Evolutionary conservation across 2,329 filamentous ascomycete genomes (phyloP).

Genomic region (Simplicillium sp.): DNA sequence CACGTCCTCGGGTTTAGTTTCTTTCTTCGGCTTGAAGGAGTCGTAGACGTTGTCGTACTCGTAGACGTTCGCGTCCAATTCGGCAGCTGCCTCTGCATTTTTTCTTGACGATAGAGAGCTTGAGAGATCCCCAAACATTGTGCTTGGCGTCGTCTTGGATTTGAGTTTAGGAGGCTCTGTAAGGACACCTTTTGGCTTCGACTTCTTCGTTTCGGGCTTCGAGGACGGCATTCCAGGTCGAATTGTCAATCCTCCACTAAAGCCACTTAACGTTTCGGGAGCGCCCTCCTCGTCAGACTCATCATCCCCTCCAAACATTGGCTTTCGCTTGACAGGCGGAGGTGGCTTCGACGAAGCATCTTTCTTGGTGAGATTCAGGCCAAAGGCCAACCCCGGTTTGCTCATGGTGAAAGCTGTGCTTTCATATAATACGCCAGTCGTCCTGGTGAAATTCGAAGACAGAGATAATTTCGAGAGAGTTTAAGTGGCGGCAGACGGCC

Average conservation of each 20-base stretch:
- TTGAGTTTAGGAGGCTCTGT: slow-evolving; percentile 33
- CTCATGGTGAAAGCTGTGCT: slow-evolving; percentile 27
- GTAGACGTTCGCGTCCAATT: slow-evolving; percentile 66
- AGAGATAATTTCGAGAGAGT: too few species aligned
- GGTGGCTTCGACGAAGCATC: slow-evolving; percentile 36
- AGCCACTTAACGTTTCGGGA: too few species aligned
- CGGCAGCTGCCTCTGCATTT: slow-evolving; percentile 54
- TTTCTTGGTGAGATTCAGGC: slow-evolving; percentile 54
- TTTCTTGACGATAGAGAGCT: slow-evolving; percentile 53
- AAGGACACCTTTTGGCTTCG: slow-evolving; percentile 15
- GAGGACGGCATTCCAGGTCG: slow-evolving; percentile 1
- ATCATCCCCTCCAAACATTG: slow-evolving; percentile 48
- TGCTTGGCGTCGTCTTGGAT: slow-evolving; percentile 28
- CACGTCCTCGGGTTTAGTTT: slow-evolving; percentile 40
- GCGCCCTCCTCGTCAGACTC: slow-evolving; percentile 29
- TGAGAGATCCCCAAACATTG: slow-evolving; percentile 57
- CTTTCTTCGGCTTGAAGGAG: slow-evolving; percentile 58
- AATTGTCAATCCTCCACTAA: too few species aligned
- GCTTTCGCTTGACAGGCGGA: slow-evolving; percentile 36
- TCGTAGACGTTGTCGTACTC: slow-evolving; percentile 82
- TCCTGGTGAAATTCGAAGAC: too few species aligned
- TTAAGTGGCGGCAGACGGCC: too few species aligned
- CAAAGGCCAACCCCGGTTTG: slow-evolving; percentile 40
- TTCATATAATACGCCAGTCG: too few species aligned
- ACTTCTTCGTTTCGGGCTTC: slow-evolving; percentile 18